Base-by-base conservation (phyloP, 257 asterid genomes). In the Nicotiana sylvestris region DNA sequence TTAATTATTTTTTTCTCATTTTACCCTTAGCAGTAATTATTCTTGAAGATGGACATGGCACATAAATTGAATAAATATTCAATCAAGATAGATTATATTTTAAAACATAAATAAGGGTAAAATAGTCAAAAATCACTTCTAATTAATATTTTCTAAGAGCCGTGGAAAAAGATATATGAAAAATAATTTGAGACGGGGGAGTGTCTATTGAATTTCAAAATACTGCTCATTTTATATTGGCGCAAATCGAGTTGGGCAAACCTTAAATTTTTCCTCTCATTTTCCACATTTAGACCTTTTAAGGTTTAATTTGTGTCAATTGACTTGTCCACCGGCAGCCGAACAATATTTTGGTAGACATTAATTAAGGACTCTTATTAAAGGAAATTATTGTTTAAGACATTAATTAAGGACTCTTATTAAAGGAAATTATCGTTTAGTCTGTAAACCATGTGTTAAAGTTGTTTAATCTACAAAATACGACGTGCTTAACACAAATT, bases 391-490 rank as follows among this genome's bases (percentile, higher is more conserved):
- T 74, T 51, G 27, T 51, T 74, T 74, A 74, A 39, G 9, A 39
- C 49, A 39, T 39, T 39, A 7, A 39, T 39, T 39, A 51, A 58
- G 0, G 2, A 49, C 16, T 7, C 27, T 27, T 74, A 74, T 74
- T 74, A 27, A 74, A 74, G 29, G 17, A 39, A 51, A 76, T 39
- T 39, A 13, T 49, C 27, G 39, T 51, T 74, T 74, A 74, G 62
- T 43, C 80, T 51, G 80, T 51, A 74, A 74, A 74, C 64, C 80
- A 74, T 74, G 80, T 51, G 64, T 74, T 74, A 49, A 51, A 13
- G 80, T 61, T 49, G 64, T 76, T 51, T 76, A 76, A 51, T 76
- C 64, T 51, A 51, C 29, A 27, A 76, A 76, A 29, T 51, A 27
- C 46, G 29, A 51, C 61, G 46, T 76, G 64, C 80, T 51, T 51